Evolutionary conservation across 192 early-diverging fungal species (phyloP).

Genomic region (Backusella westeae): DNA sequence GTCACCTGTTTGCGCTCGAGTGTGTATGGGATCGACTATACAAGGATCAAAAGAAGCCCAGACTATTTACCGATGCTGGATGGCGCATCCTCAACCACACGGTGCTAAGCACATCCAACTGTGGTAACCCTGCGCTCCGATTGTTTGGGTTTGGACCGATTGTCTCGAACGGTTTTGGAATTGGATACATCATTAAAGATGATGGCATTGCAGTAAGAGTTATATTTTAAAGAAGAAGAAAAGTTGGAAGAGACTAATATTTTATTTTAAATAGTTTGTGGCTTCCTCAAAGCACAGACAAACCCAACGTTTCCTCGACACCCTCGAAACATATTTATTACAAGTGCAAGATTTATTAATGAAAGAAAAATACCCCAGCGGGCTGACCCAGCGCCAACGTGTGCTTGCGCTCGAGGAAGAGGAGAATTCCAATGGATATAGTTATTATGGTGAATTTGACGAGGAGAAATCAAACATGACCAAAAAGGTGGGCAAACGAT

Average conservation of each 20-base stretch:
- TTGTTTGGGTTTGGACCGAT: conserved; percentile 81
- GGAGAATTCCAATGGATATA: conserved; percentile 36
- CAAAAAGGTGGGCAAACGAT: conserved; percentile 16
- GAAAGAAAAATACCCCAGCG: conserved; percentile 37
- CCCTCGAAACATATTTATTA: conserved; percentile 37
- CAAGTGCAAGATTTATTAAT: conserved; percentile 37
- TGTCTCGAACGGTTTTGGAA: conserved; percentile 75
- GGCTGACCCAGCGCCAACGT: conserved; percentile 23
- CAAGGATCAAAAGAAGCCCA: conserved; percentile 25
- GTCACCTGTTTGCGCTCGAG: conserved; percentile 82
- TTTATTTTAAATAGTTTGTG: conserved; percentile 31
- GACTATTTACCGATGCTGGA: conserved; percentile 42
- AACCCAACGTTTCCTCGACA: conserved; percentile 40
- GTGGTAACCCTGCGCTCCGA: conserved; percentile 64
- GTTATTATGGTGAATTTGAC: conserved; percentile 32
- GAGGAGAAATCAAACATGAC: not conserved
- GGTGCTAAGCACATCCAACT: conserved; percentile 71
- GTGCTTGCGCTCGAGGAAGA: conserved; percentile 28
- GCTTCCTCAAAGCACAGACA: conserved; percentile 50
- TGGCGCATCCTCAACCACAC: conserved; percentile 48
- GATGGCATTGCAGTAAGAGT: conserved; percentile 45
- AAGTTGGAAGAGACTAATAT: not conserved
- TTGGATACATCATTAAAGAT: conserved; percentile 73
- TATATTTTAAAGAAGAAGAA: not conserved
- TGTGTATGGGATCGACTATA: conserved; percentile 46